A percentile compares a stretch with the other conserved stretches of the same genome.
Conservation (phyloP, 176 grass and related monocot genomes). For the Elaeis guineensis region DNA sequence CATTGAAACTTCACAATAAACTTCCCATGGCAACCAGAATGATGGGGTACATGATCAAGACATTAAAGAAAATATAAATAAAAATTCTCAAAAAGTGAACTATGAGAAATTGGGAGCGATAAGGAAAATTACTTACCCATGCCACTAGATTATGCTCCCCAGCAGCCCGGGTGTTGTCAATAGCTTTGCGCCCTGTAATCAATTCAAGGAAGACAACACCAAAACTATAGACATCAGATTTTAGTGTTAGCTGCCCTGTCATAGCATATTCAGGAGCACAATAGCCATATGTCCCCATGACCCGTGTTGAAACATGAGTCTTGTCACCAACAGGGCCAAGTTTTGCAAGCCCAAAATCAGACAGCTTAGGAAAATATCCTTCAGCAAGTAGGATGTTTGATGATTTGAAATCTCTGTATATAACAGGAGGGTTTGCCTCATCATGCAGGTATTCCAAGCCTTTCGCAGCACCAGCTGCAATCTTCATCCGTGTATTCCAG, state of each 20-base stretch:
- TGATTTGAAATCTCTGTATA: constrained; percentile 86
- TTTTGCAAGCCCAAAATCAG: constrained; percentile 88
- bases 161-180: constrained; percentile 60
- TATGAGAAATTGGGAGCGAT: no score
- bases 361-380: constrained; percentile 72
- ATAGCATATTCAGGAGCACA: constrained; percentile 94
- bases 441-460: constrained; percentile 88
- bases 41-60: no score
- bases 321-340: constrained; percentile 89
- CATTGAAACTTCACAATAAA: no score
- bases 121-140: constrained; percentile 47
- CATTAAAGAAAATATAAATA: no score
- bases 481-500: constrained; percentile 90
- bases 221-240: constrained; percentile 89
- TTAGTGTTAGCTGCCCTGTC: constrained; percentile 83
- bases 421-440: constrained; percentile 77
- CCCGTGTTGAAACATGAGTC: constrained; percentile 84
- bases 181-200: constrained; percentile 80
- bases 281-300: constrained; percentile 90
- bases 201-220: constrained; percentile 88
- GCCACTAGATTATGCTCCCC: constrained; percentile 83
- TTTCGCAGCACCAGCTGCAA: constrained; percentile 86
- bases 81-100: no score
- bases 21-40: no score
- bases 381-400: constrained; percentile 90